Evolutionary conservation across 257 asterid genomes (phyloP).

Genomic region (Gardenia jasminoides): DNA sequence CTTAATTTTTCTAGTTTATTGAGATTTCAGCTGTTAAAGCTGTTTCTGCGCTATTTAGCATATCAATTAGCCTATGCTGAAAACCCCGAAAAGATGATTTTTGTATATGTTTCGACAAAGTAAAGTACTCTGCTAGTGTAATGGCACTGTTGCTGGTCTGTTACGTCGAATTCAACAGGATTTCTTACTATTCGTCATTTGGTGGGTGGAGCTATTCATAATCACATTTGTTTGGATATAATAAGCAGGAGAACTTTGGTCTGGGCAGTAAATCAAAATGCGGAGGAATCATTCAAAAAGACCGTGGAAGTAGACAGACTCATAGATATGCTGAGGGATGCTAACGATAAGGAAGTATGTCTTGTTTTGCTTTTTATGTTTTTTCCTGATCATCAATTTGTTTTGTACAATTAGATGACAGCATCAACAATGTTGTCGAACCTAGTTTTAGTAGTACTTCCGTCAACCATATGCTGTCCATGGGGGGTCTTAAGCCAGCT

Average conservation of each 20-base stretch:
- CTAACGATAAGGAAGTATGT: slow-evolving; percentile 82
- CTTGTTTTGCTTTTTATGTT: neutral
- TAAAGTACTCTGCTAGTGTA: too few relatives aligned
- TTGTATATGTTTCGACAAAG: too few relatives aligned
- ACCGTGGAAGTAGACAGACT: slow-evolving; percentile 84
- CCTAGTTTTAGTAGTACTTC: too few relatives aligned
- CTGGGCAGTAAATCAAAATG: slow-evolving; percentile 72
- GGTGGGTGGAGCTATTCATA: slow-evolving; percentile 33
- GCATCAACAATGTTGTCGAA: neutral
- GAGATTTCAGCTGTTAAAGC: too few relatives aligned
- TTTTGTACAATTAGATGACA: too few relatives aligned
- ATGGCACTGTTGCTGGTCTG: too few relatives aligned
- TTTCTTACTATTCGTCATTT: slow-evolving; percentile 15
- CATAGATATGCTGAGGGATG: slow-evolving; percentile 76
- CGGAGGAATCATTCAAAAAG: slow-evolving; percentile 77
- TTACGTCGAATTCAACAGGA: neutral
- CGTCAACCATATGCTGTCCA: too few relatives aligned
- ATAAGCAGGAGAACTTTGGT: slow-evolving; percentile 79
- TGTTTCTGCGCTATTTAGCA: too few relatives aligned
- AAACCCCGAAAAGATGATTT: too few relatives aligned
- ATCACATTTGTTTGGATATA: slow-evolving; percentile 48
- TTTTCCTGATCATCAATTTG: neutral
- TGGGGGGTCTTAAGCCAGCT: too few relatives aligned
- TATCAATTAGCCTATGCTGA: too few relatives aligned
- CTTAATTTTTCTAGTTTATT: too few relatives aligned